Percentiles rank a stretch among this genome's conserved stretches.
Evolutionary conservation across 768 basidiomycete species (phyloP).

Genomic region (Tulasnella sp.): DNA sequence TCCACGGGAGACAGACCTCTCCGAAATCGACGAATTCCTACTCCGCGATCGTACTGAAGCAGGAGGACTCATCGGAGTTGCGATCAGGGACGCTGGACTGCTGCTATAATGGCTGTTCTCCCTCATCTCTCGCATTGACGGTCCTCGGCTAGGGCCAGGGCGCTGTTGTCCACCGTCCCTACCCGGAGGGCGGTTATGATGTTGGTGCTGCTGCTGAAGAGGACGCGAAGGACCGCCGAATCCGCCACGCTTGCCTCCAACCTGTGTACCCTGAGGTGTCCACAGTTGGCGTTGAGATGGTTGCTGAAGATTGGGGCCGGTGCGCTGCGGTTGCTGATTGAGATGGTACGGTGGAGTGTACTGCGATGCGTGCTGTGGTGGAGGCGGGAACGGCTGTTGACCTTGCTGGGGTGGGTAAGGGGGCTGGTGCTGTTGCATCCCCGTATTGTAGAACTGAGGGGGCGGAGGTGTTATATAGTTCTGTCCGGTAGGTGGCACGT

Average conservation of each 20-base stretch:
- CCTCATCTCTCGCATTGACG: conserved; percentile 3
- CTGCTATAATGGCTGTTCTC: neutral
- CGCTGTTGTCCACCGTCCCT: neutral
- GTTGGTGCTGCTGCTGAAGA: conserved; percentile 3
- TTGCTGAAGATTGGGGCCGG: conserved; percentile 42
- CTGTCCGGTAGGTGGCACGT: conserved; percentile 11
- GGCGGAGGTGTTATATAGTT: conserved; percentile 36
- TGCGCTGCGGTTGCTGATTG: conserved; percentile 48
- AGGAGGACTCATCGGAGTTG: conserved; percentile 24
- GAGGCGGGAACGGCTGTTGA: conserved; percentile 37
- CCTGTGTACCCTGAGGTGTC: conserved; percentile 43
- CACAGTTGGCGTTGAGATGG: conserved; percentile 44
- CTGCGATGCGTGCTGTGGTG: conserved; percentile 28
- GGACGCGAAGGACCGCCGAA: conserved; percentile 35
- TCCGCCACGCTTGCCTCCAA: conserved; percentile 39
- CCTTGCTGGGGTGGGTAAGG: conserved; percentile 41
- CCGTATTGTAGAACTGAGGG: conserved; percentile 35
- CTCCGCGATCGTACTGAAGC: conserved; percentile 2
- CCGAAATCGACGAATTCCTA: conserved; percentile 26
- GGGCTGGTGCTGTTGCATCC: conserved; percentile 26
- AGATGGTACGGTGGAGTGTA: conserved; percentile 47
- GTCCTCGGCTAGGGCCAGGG: neutral
- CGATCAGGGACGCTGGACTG: conserved; percentile 19
- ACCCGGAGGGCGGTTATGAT: neutral
- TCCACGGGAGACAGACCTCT: conserved; percentile 7